Conservation (phyloP, 1,284 basidiomycete genomes). For the Garcileccinum viscosum region DNA sequence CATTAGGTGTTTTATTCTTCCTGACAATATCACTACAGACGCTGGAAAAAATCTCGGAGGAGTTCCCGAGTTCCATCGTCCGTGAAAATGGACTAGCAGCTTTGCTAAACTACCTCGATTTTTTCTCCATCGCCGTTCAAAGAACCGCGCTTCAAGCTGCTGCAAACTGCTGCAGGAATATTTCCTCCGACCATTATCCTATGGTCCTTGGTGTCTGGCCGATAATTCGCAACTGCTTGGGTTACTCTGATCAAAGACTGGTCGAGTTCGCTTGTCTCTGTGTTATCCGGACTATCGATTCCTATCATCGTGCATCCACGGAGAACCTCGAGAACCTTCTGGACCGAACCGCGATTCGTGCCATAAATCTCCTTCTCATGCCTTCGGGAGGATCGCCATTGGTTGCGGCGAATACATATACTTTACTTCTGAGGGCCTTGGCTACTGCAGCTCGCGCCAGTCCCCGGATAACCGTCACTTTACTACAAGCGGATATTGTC, state of each 20-base stretch:
- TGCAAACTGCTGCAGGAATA: conserved; percentile 92
- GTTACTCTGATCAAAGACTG: conserved; percentile 90
- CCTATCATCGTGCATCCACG: conserved; percentile 82
- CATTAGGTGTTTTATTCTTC: conserved; percentile 10
- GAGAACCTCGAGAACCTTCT: conserved; percentile 88
- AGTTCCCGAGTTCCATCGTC: conserved; percentile 92
- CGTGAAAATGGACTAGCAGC: conserved; percentile 92
- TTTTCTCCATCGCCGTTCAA: conserved; percentile 96
- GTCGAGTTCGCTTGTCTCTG: conserved; percentile 94
- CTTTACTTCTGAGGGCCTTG: conserved; percentile 84
- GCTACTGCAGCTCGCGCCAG: conserved; percentile 87
- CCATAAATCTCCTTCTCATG: conserved; percentile 84
- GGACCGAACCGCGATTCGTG: conserved; percentile 81
- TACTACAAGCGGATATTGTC: conserved; percentile 90
- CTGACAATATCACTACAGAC: conserved; percentile 63
- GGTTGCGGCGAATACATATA: conserved; percentile 86
- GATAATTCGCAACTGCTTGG: conserved; percentile 88
- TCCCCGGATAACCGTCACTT: conserved; percentile 81
- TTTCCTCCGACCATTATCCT: conserved; percentile 83
- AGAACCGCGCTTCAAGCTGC: conserved; percentile 95
- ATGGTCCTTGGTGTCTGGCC: conserved; percentile 92
- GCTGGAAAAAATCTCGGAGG: conserved; percentile 95
- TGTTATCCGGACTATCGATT: conserved; percentile 90
- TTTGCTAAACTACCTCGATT: conserved; percentile 91
- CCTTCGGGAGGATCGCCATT: conserved; percentile 87